Conservation (phyloP, 352 stramenopile species). For the Globisporangium parvum region DNA sequence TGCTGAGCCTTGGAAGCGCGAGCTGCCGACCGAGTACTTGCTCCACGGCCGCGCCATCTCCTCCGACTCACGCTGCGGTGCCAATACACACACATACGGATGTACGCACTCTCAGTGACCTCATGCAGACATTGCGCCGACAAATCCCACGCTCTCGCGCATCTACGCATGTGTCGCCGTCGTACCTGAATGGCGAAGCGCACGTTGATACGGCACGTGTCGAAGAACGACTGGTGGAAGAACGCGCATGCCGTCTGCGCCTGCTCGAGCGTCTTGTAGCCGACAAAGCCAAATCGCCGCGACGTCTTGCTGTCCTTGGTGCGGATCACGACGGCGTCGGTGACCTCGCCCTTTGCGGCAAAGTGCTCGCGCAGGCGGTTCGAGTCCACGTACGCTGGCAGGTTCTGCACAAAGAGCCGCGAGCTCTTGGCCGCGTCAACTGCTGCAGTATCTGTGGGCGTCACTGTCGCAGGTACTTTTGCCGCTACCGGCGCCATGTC, state of each 20-base stretch:
- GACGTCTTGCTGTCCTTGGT: constrained; percentile 87
- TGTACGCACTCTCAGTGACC: constrained; percentile 1
- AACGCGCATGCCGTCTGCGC: constrained; percentile 50
- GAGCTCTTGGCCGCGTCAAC: constrained; percentile 19
- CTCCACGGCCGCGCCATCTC: constrained; percentile 79
- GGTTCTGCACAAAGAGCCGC: constrained; percentile 79
- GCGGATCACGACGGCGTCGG: constrained; percentile 83
- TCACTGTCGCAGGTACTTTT: neutral
- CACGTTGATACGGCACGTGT: constrained; percentile 85
- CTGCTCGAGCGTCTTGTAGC: constrained; percentile 68
- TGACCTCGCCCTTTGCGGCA: constrained; percentile 72
- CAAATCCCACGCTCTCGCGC: neutral
- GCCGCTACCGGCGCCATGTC: neutral
- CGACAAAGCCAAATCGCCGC: constrained; percentile 79
- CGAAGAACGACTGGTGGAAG: constrained; percentile 87
- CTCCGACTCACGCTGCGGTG: constrained; percentile 35
- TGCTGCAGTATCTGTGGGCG: neutral
- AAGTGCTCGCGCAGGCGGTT: constrained; percentile 73
- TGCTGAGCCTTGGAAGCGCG: constrained; percentile 35
- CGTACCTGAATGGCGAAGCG: constrained; percentile 66
- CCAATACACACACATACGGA: constrained; percentile 6
- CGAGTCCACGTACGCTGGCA: constrained; percentile 74
- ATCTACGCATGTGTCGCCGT: neutral
- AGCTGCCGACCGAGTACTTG: constrained; percentile 86
- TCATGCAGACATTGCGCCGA: constrained; percentile 3